Base-by-base conservation (phyloP, 2,329 filamentous ascomycete genomes). In the Meredithiella fracta region DNA sequence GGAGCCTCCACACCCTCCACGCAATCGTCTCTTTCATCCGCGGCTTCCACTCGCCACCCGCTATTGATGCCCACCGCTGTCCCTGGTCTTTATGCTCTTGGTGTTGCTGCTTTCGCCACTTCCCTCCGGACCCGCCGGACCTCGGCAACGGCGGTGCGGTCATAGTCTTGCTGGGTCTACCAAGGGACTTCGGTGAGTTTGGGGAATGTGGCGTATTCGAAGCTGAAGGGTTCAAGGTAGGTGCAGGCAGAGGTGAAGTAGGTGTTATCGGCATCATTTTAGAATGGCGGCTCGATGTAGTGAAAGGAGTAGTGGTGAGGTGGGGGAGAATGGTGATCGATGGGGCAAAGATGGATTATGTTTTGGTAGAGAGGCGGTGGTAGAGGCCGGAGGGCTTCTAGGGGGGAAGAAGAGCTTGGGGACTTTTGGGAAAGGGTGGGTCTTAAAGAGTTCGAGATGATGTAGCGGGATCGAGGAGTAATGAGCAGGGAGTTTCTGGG, bases 131-230 rank as follows among this genome's bases (percentile, higher is more conserved):
- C n/a, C n/a, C n/a, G n/a, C n/a, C n/a, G n/a, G n/a, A n/a, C n/a
- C n/a, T n/a, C n/a, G n/a, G n/a, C n/a, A n/a, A n/a, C n/a, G n/a
- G n/a, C n/a, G n/a, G 11, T n/a, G 8, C 22, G 38, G 47, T 29
- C 55, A 47, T 17, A 6, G 2, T 20, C 17, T 17, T 47, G 25
- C 8, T 14, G 17, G 20, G 20, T 40, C 55, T 50, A 57, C 55
- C 51, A 53, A 20, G 50, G 40, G 26, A 47, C 40, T 3, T 49
- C 50, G 9, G 40, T 47, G 9, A 57, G 26, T 15, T 53, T n/a
- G 25, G 37, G 9, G 11, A 37, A 47, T 25, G 50, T 53, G 40
- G 37, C 51, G 29, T 53, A 57, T 37, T 53, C 29, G 20, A 53
- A 47, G 25, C 55, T 4, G 37, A n/a, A n/a, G n/a, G n/a, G n/a